Conservation (phyloP, 345 rosid species). For the Aquilaria sinensis region DNA sequence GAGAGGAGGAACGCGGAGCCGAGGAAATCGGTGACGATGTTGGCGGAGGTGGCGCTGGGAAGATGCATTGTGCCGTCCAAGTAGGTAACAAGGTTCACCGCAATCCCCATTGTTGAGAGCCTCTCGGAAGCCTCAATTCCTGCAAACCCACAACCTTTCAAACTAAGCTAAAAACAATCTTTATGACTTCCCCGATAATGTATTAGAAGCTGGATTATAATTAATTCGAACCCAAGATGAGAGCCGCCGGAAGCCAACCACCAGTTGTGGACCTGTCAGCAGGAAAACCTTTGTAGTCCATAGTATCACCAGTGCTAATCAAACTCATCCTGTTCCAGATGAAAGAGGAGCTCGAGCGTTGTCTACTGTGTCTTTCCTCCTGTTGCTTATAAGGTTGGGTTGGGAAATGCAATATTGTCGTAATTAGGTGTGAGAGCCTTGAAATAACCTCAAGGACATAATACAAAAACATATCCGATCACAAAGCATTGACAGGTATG, state of each 20-base stretch:
- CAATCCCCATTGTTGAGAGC: conserved; percentile 68
- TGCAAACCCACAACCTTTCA: conserved; percentile 10
- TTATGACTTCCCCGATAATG: no score
- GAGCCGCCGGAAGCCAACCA: conserved; percentile 65
- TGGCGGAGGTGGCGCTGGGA: conserved; percentile 60
- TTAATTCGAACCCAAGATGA: conserved; percentile 41
- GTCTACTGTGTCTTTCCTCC: no score
- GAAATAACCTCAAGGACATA: no score
- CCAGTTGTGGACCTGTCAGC: conserved; percentile 63
- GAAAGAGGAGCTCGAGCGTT: no score
- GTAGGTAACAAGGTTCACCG: conserved; percentile 74
- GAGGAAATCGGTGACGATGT: conserved; percentile 59
- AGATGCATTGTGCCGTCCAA: conserved; percentile 58
- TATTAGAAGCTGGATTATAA: background rate
- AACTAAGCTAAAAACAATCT: background rate
- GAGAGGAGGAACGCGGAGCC: conserved; percentile 67
- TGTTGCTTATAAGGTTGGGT: no score
- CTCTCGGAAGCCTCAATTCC: conserved; percentile 66
- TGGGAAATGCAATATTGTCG: no score
- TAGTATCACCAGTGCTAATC: conserved; percentile 40
- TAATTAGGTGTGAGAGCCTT: no score
- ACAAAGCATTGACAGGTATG: no score
- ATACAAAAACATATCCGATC: no score
- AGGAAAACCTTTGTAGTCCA: conserved; percentile 45
- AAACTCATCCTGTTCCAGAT: conserved; percentile 50